Evolutionary conservation across 768 basidiomycete species (phyloP), one percentile per base, ranked within the genome.

Genomic region (Russula sp.): DNA sequence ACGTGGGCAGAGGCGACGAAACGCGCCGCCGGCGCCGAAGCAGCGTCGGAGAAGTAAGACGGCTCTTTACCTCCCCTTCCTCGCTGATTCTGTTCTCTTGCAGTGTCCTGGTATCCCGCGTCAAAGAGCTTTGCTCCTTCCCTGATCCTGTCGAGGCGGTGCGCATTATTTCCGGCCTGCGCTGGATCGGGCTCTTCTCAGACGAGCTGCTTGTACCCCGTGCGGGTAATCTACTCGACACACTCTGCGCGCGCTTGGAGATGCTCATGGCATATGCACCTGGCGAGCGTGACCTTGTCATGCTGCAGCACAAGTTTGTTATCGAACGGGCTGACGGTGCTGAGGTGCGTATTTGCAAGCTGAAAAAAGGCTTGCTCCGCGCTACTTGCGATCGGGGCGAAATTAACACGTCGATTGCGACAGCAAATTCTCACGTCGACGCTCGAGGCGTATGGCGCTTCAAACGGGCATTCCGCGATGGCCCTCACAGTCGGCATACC

Each of bases 261-360:
- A 84, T 79, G 64, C 82, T 96, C 73, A 97, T 98, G 91, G 83
- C 86, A 75, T 98, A 96, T 76, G 89, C 87, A 66, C 76, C 80
- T 52, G 92, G 91, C 66, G 94, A 98, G 76, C 87, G 92, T 11
- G 96, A 99, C 75, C 84, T 98, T 64, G 91, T 99, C 64, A 92
- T 98, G 87, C 85, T 99, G 58, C 96, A 98, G 77, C 96, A 99
- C 83, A 96, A 95, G 79, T 98, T 99, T 73, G 77, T 92, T 69
- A 87, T 98, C 42, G 87, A 94, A 72, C 90, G 89, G 83, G 80
- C 82, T 39, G 92, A 98, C 70, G 94, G 96, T 52, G 81, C 76
- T 53, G 77, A 82, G 76, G 88, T 86, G 64, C 56, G 82, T 69
- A 51, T 40, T 35, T 20, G 9, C 14, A 8, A 10, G 40, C 10